Conservation (phyloP, 2,329 filamentous ascomycete genomes). For the Paracamarosporium sp. region DNA sequence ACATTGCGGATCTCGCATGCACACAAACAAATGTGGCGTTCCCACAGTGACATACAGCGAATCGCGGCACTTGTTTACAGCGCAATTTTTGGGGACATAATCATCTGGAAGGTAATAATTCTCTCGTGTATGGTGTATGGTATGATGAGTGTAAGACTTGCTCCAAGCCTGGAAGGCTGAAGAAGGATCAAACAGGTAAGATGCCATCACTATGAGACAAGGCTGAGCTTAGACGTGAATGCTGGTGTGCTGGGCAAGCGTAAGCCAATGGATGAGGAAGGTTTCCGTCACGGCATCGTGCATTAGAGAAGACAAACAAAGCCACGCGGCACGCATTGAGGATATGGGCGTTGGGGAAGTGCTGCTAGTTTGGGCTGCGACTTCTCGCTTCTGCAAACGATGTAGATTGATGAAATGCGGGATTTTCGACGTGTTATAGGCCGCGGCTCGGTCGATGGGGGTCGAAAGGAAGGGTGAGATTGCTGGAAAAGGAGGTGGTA, state of each 20-base stretch:
- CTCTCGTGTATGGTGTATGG: too few relatives aligned
- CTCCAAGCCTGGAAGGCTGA: not conserved
- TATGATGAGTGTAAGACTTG: too few relatives aligned
- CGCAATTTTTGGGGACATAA: too few relatives aligned
- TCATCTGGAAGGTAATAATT: not conserved
- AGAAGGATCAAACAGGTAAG: not conserved
- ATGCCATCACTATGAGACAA: not conserved
- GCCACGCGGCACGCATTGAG: not conserved
- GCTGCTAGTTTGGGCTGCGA: not conserved
- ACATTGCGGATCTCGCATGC: slow-evolving; percentile 2
- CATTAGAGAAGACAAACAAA: too few relatives aligned
- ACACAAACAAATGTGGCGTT: not conserved
- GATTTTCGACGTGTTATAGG: not conserved
- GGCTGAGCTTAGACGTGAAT: slow-evolving; percentile 1
- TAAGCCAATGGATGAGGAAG: not conserved
- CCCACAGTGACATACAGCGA: not conserved
- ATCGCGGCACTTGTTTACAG: not conserved
- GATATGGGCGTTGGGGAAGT: not conserved
- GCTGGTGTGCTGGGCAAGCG: not conserved
- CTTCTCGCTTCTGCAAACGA: not conserved
- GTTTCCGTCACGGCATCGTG: not conserved
- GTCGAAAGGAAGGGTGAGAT: too few relatives aligned
- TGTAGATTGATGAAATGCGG: not conserved
- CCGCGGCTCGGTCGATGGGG: not conserved
- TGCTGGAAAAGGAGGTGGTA: not conserved